phyloP scores from a whole-genome alignment of 371 early-diverging fungal species.

The Syncephalastrum monosporum region DNA sequence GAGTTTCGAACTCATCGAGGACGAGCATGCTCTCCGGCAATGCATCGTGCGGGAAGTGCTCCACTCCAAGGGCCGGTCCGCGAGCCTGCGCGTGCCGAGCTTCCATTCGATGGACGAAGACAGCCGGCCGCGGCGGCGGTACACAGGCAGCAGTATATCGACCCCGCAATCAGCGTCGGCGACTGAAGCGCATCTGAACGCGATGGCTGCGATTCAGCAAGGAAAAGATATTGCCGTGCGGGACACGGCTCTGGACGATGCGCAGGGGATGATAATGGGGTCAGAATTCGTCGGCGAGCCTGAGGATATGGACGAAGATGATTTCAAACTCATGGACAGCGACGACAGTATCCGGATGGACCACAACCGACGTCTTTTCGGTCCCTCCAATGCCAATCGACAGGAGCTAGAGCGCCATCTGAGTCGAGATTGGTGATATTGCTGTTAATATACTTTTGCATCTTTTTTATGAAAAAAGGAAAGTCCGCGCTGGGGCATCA shows the following conservation, averaged over 20 bases:
- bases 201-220: slow-evolving; percentile 33
- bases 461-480: background rate
- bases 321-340: slow-evolving; percentile 7
- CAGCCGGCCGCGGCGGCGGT: slow-evolving; percentile 25
- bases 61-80: slow-evolving; percentile 14
- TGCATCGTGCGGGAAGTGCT: slow-evolving; percentile 41
- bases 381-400: slow-evolving; percentile 10
- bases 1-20: slow-evolving; percentile 42
- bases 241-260: background rate
- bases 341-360: slow-evolving; percentile 15
- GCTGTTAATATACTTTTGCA: background rate
- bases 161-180: slow-evolving; percentile 35
- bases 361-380: slow-evolving; percentile 13
- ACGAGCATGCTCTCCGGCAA: slow-evolving; percentile 34
- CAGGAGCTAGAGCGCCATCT: slow-evolving; percentile 16
- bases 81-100: background rate
- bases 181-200: slow-evolving; percentile 35
- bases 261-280: slow-evolving; percentile 13
- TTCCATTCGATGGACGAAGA: background rate
- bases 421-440: slow-evolving; percentile 17
- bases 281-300: slow-evolving; percentile 26
- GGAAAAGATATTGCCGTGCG: slow-evolving; percentile 21
- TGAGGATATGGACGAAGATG: slow-evolving; percentile 23
- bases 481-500: too few species aligned
- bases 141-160: slow-evolving; percentile 43